Percentiles rank a stretch among this genome's conserved stretches.
phyloP scores from a whole-genome alignment of 129 eudicot genomes.

The Lactuca sativa region DNA sequence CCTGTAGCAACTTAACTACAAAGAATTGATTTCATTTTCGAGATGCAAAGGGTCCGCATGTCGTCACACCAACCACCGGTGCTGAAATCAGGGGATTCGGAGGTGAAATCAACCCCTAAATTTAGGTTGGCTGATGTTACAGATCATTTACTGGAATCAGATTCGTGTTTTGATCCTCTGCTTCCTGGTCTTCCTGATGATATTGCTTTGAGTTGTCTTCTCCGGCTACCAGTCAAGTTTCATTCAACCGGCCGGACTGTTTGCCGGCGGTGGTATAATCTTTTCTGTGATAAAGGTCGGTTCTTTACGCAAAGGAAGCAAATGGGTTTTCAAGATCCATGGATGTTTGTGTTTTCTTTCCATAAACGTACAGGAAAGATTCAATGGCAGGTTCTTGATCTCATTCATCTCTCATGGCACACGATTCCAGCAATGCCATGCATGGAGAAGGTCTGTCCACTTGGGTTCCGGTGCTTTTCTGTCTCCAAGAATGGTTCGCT shows the following conservation, averaged over 20 bases:
- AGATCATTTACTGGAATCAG: slow-evolving; percentile 42
- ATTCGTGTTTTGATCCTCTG: slow-evolving; percentile 54
- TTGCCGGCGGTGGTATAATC: slow-evolving; percentile 65
- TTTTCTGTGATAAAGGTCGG: slow-evolving; percentile 56
- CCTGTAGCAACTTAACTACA: not conserved
- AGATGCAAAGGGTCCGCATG: slow-evolving; percentile 80
- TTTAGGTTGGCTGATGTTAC: slow-evolving; percentile 39
- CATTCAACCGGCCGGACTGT: slow-evolving; percentile 57
- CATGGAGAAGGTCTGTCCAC: slow-evolving; percentile 62
- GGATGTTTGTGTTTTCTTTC: slow-evolving; percentile 73
- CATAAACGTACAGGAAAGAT: slow-evolving; percentile 66
- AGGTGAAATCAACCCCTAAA: slow-evolving; percentile 58
- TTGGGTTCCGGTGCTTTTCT: slow-evolving; percentile 69
- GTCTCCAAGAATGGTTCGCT: slow-evolving; percentile 52
- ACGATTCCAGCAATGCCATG: slow-evolving; percentile 84
- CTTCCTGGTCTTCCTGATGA: slow-evolving; percentile 95
- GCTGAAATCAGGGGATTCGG: slow-evolving; percentile 62
- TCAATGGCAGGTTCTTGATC: slow-evolving; percentile 79
- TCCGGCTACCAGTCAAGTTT: slow-evolving; percentile 64
- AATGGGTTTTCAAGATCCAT: slow-evolving; percentile 83
- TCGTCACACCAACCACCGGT: slow-evolving; percentile 61
- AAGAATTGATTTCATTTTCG: not conserved
- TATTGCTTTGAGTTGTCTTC: slow-evolving; percentile 74
- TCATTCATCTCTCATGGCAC: slow-evolving; percentile 68
- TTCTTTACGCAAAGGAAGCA: slow-evolving; percentile 66